Conservation (phyloP, 495 filamentous ascomycete species). For the Lophiotrema nucula region DNA sequence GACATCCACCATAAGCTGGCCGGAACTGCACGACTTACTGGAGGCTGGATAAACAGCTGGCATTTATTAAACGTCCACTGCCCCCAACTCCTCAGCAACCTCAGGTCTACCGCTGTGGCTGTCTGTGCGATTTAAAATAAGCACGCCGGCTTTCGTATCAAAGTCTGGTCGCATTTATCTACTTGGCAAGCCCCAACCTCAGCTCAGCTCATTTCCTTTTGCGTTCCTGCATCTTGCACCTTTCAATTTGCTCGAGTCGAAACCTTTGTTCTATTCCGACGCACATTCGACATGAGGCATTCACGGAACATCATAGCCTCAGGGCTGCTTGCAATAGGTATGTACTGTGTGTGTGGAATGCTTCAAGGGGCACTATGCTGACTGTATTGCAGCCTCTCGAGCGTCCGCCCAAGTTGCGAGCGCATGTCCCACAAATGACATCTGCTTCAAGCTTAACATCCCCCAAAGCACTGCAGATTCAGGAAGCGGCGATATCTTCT, state of each 20-base stretch:
- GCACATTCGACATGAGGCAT: background rate
- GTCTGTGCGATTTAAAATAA: background rate
- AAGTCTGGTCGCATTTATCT: background rate
- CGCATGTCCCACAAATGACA: slow-evolving; percentile 28
- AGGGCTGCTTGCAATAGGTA: slow-evolving; percentile 25
- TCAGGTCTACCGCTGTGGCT: no score
- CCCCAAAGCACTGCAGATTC: slow-evolving; percentile 37
- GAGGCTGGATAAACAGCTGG: background rate
- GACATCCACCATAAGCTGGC: background rate
- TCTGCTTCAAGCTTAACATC: slow-evolving; percentile 43
- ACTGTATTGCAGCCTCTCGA: slow-evolving; percentile 19
- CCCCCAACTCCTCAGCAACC: background rate
- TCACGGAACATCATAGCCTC: slow-evolving; percentile 1
- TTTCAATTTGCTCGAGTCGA: no score
- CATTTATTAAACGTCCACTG: background rate
- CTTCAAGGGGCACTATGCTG: background rate
- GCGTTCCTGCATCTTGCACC: background rate
- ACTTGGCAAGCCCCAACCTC: background rate
- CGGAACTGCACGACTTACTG: background rate
- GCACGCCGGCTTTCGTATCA: background rate
- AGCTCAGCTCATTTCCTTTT: background rate
- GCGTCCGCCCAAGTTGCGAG: slow-evolving; percentile 27
- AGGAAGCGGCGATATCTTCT: slow-evolving; percentile 44
- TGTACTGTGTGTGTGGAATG: background rate
- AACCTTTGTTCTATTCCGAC: background rate